A percentile compares a stretch with the other conserved stretches of the same genome.
Evolutionary conservation across 805 yeast species (phyloP).

Genomic region (Wilhelminamyces savonicus): DNA sequence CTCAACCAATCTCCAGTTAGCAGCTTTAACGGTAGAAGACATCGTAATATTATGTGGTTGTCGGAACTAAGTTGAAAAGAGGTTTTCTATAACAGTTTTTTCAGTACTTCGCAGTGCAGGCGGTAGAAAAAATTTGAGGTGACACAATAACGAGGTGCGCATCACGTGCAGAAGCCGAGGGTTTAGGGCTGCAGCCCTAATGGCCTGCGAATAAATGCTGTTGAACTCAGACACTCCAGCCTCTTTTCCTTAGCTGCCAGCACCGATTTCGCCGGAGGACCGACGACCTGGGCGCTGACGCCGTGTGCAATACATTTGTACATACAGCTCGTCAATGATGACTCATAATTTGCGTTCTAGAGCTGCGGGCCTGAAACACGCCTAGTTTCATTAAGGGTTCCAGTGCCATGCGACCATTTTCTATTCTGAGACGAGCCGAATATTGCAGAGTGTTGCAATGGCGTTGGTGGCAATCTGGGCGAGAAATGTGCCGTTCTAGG

Average conservation of each 20-base stretch:
- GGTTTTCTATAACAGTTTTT: no score
- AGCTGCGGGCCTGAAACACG: slow-evolving; percentile 33
- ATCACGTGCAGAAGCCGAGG: not conserved
- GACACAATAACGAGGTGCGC: not conserved
- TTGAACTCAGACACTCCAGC: no score
- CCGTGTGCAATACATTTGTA: no score
- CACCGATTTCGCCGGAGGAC: no score
- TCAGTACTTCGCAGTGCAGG: no score
- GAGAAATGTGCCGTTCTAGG: no score
- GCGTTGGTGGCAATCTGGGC: no score
- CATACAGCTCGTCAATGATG: slow-evolving; percentile 20
- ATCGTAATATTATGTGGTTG: slow-evolving; percentile 9
- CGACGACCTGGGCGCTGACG: no score
- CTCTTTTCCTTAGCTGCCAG: no score
- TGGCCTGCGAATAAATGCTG: no score
- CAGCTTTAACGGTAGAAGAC: slow-evolving; percentile 76
- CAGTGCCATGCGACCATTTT: slow-evolving; percentile 36
- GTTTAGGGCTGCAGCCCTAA: slow-evolving; percentile 11
- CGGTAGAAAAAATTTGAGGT: not conserved
- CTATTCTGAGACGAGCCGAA: slow-evolving; percentile 12
- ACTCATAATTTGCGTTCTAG: slow-evolving; percentile 45
- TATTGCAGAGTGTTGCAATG: no score
- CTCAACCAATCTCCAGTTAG: slow-evolving; percentile 99
- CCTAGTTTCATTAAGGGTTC: slow-evolving; percentile 38
- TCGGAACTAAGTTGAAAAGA: not conserved